Base-by-base conservation (phyloP, 2,329 filamentous ascomycete genomes). In the Aspergillus udagawae region DNA sequence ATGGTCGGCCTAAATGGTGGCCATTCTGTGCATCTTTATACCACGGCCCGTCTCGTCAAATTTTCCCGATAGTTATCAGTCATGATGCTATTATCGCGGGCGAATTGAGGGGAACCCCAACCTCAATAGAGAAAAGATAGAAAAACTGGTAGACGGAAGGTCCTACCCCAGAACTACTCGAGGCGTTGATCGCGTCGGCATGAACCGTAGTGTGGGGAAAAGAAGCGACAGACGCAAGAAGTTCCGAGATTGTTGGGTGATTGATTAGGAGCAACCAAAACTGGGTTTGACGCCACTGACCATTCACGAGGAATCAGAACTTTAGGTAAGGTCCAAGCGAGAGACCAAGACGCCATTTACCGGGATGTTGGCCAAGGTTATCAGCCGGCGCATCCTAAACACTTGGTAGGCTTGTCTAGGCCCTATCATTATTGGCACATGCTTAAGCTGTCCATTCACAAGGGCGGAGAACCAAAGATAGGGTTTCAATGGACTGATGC, bases 301-400 rank as follows among this genome's bases (percentile, higher is more conserved):
- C n/a, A 44, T 44, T 23, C 32, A 17, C 54, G 48, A 44, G 28
- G 42, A 49, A 25, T 25, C 45, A 32, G 23, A 41, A 25, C 51
- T n/a, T 47, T 23, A 52, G 21, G 58, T 60, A 60, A 60, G 58
- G 58, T 60, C 58, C 58, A 60, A 58, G 58, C 58, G 58, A 58
- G 44, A 28, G 27, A 53, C 42, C 29, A 12, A 32, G 49, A 45
- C 23, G 29, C 48, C 29, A 48, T 45, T 56, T 53, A 50, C 25
- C 44, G 41, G 25, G 41, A 41, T 9, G 14, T 52, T 25, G 23
- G 9, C 41, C 44, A 45, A n/a, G n/a, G 32, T 42, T 25, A 45
- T 42, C n/a, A 29, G 45, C 21, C 29, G 20, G 42, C 42, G 42
- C 42, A 20, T 12, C 20, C 8, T 23, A 10, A 44, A 44, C n/a